Conservation (phyloP, 2,329 filamentous ascomycete species). For the Nemania diffusa region DNA sequence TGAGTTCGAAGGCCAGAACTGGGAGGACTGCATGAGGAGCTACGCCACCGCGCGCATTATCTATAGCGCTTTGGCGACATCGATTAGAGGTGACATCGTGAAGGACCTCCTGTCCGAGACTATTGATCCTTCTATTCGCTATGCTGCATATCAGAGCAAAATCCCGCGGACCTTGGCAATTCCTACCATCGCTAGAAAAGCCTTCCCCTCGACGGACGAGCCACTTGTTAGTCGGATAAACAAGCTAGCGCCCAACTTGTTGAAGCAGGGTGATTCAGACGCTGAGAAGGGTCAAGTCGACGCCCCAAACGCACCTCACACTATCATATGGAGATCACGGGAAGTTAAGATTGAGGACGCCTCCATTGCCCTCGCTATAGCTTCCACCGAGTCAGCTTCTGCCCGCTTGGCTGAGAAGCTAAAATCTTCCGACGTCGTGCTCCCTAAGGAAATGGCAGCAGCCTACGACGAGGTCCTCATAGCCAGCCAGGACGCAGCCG, state of each 20-base stretch:
- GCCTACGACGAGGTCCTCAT: constrained; percentile 93
- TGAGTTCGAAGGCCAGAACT: constrained; percentile 87
- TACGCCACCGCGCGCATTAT: constrained; percentile 83
- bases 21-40: constrained; percentile 79
- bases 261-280: constrained; percentile 66
- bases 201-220: constrained; percentile 75
- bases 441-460: constrained; percentile 76
- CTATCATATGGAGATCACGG: constrained; percentile 85
- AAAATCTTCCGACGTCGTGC: constrained; percentile 55
- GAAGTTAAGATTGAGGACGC: constrained; percentile 92
- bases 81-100: constrained; percentile 78
- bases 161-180: constrained; percentile 87
- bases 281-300: constrained; percentile 61
- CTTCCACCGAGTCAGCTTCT: constrained; percentile 69
- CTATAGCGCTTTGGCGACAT: constrained; percentile 78
- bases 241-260: constrained; percentile 73
- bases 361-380: constrained; percentile 86
- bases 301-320: constrained; percentile 71
- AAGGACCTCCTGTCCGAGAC: constrained; percentile 87
- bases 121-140: constrained; percentile 92
- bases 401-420: constrained; percentile 61
- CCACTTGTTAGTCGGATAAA: constrained; percentile 74
- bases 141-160: constrained; percentile 91
- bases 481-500: constrained; percentile 91
- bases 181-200: constrained; percentile 78